Conservation (phyloP, 306 rosid species). For the apple (Malus domestica) region ASM211411v1 NC_041795.1:31250001-31250500, state of each 20-base stretch:
- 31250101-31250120: neutral
- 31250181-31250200: no score
- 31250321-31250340: neutral
- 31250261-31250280: neutral
- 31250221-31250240: neutral
- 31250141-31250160: neutral
- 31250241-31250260: neutral
- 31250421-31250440: constrained; percentile 14
- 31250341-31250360: neutral
- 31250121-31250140: neutral
- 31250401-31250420: neutral
- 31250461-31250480: neutral
- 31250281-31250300: neutral
- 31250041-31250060: constrained; percentile 4
- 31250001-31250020: neutral
- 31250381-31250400: neutral
- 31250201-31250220: no score
- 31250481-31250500: neutral
- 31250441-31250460: constrained; percentile 4
- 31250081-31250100: neutral
- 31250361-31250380: neutral
- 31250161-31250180: neutral
- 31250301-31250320: neutral
- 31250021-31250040: neutral
- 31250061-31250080: neutral